Evolutionary conservation across 2,329 filamentous ascomycete genomes (phyloP).

Genomic region (Hawksworthiomyces lignivorus): DNA sequence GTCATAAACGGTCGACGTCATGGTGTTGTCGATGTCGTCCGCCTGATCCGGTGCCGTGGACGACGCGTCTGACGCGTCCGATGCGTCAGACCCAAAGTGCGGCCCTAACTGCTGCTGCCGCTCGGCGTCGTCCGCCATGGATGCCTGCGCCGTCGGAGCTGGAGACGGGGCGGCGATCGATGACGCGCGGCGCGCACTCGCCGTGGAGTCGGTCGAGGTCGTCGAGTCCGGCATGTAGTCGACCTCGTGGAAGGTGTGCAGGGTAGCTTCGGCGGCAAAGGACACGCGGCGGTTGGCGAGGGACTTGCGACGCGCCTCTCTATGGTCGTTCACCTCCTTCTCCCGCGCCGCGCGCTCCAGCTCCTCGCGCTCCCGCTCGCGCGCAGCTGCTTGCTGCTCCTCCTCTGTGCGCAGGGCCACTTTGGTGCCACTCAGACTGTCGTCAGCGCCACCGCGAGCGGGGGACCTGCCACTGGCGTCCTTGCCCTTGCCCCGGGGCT

Average conservation of each 20-base stretch:
- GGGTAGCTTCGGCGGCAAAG: slow-evolving; percentile 91
- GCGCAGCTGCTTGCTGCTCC: slow-evolving; percentile 60
- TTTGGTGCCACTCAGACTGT: slow-evolving; percentile 36
- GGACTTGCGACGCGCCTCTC: slow-evolving; percentile 86
- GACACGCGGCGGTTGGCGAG: slow-evolving; percentile 89
- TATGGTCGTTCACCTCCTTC: slow-evolving; percentile 59
- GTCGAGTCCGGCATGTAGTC: slow-evolving; percentile 85
- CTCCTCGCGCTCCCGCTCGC: slow-evolving; percentile 63
- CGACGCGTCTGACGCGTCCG: too few species aligned
- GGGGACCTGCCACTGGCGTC: slow-evolving; percentile 4
- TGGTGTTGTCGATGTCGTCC: slow-evolving; percentile 47
- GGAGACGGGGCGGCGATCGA: slow-evolving; percentile 35
- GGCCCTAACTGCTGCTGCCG: slow-evolving; percentile 33
- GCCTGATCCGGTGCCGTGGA: slow-evolving; percentile 41
- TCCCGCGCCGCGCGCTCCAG: slow-evolving; percentile 52
- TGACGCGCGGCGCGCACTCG: slow-evolving; percentile 69
- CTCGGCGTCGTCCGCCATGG: slow-evolving; percentile 56
- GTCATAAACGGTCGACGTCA: slow-evolving; percentile 74
- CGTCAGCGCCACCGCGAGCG: slow-evolving; percentile 25
- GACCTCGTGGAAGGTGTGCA: slow-evolving; percentile 94
- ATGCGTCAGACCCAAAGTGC: slow-evolving; percentile 24
- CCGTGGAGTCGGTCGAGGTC: slow-evolving; percentile 68
- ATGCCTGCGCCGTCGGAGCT: slow-evolving; percentile 39
- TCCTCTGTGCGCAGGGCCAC: slow-evolving; percentile 62
- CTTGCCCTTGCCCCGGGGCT: slow-evolving; percentile 41